Conservation (phyloP, 1,139 yeast genomes). For the Lodderomyces orthopsilosis region DNA sequence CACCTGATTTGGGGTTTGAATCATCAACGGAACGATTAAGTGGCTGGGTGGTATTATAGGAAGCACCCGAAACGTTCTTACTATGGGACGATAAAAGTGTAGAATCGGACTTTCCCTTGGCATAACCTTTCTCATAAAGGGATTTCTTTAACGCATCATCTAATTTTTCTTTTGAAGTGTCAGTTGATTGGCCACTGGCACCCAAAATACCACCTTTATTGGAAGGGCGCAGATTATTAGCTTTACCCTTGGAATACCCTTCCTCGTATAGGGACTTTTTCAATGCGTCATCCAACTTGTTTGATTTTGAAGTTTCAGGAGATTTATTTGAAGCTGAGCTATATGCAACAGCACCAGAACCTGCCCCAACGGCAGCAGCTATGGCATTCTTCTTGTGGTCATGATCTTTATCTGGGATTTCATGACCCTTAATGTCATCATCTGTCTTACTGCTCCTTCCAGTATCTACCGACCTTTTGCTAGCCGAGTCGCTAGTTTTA, state of each 20-base stretch:
- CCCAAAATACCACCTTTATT: neutral
- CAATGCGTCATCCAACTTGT: slow-evolving; percentile 4
- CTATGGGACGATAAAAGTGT: slow-evolving; percentile 3
- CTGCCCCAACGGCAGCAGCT: slow-evolving; percentile 9
- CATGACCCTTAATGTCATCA: neutral
- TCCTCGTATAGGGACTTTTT: slow-evolving; percentile 7
- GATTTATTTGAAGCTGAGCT: neutral
- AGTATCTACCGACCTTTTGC: neutral
- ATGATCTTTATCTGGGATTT: neutral
- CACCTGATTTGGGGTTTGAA: slow-evolving; percentile 2
- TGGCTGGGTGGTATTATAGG: slow-evolving; percentile 12
- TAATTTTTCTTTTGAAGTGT: neutral
- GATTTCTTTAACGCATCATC: neutral
- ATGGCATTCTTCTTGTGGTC: slow-evolving; percentile 2
- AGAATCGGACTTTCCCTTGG: slow-evolving; percentile 8
- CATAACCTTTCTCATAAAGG: slow-evolving; percentile 13
- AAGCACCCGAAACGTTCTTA: slow-evolving; percentile 11
- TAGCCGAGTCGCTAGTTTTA: neutral
- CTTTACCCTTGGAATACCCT: slow-evolving; percentile 7
- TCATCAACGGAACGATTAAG: slow-evolving; percentile 6
- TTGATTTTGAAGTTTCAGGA: neutral
- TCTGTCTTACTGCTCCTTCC: neutral
- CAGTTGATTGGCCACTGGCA: neutral
- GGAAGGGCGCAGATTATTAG: neutral
- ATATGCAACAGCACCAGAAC: slow-evolving; percentile 6